Percentiles rank a stretch among this genome's conserved stretches.
Conservation (phyloP, 2,329 filamentous ascomycete species). For the Pestalotiopsis sp. region DNA sequence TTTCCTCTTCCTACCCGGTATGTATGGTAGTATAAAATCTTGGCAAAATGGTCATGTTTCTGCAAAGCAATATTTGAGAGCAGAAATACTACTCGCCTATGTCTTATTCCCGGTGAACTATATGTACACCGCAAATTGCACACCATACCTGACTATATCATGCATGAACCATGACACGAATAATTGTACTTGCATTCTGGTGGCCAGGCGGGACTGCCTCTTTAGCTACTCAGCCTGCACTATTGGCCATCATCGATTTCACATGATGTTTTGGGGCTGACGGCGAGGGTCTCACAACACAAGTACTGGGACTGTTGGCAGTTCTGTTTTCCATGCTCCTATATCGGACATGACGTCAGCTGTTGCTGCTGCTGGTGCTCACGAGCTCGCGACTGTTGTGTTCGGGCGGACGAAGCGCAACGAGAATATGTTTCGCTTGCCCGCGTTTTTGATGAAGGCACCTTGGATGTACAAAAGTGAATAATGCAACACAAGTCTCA, state of each 20-base stretch:
- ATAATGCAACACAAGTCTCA: background rate
- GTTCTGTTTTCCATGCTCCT: background rate
- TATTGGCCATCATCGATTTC: background rate
- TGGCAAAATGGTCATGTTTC: too few relatives aligned
- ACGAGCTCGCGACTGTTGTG: background rate
- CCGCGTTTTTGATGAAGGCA: background rate
- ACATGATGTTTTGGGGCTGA: background rate
- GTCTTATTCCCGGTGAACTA: background rate
- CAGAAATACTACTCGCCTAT: too few relatives aligned
- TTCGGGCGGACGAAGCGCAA: background rate
- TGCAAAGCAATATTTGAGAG: too few relatives aligned
- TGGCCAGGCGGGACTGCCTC: background rate
- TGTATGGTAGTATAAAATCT: too few relatives aligned
- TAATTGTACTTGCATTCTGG: background rate
- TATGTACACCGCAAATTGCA: background rate
- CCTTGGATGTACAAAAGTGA: background rate
- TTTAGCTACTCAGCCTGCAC: background rate
- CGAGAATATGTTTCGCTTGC: background rate
- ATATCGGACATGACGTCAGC: constrained; percentile 11
- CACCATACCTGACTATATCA: background rate
- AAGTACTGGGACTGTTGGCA: background rate
- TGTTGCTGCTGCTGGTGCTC: background rate
- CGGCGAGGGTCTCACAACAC: background rate
- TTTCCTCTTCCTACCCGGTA: too few relatives aligned
- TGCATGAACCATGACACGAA: constrained; percentile 2